phyloP scores from a whole-genome alignment of 768 basidiomycete species.

The Lentinula sp. region DNA sequence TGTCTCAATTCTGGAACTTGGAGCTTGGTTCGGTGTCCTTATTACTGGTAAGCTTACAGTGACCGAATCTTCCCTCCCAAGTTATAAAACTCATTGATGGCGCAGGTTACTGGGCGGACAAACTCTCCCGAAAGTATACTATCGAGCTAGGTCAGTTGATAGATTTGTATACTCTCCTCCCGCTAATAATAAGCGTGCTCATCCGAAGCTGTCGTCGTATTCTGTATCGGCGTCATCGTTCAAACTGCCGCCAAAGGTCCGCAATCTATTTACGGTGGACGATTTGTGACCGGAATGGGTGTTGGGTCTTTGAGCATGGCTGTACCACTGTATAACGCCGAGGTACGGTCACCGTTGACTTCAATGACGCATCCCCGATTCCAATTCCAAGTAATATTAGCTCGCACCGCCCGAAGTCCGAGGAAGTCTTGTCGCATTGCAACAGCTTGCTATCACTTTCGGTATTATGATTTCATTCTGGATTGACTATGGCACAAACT shows the following conservation, averaged over 20 bases:
- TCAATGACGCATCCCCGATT: slow-evolving; percentile 44
- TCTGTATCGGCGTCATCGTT: slow-evolving; percentile 69
- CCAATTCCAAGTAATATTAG: slow-evolving; percentile 27
- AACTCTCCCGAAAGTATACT: slow-evolving; percentile 67
- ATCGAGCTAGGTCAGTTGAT: slow-evolving; percentile 45
- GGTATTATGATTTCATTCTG: slow-evolving; percentile 65
- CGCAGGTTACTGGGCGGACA: slow-evolving; percentile 59
- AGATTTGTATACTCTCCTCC: slow-evolving; percentile 3
- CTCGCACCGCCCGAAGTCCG: slow-evolving; percentile 79
- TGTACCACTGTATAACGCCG: slow-evolving; percentile 74
- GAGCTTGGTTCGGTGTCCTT: slow-evolving; percentile 74
- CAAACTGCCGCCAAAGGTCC: slow-evolving; percentile 55
- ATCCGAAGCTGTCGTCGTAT: slow-evolving; percentile 44
- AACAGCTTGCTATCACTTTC: slow-evolving; percentile 78
- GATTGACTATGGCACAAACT: slow-evolving; percentile 54
- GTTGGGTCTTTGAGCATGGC: slow-evolving; percentile 79
- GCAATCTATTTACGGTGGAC: slow-evolving; percentile 66
- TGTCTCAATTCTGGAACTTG: slow-evolving; percentile 67
- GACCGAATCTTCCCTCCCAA: neutral
- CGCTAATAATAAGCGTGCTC: slow-evolving; percentile 11
- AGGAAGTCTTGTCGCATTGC: slow-evolving; percentile 74
- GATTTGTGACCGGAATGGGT: slow-evolving; percentile 75
- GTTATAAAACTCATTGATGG: neutral
- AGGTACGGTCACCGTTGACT: slow-evolving; percentile 41
- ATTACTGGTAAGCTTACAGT: slow-evolving; percentile 39